Evolutionary conservation across 2,329 filamentous ascomycete genomes (phyloP).

Genomic region (Lachnellula occidentalis): DNA sequence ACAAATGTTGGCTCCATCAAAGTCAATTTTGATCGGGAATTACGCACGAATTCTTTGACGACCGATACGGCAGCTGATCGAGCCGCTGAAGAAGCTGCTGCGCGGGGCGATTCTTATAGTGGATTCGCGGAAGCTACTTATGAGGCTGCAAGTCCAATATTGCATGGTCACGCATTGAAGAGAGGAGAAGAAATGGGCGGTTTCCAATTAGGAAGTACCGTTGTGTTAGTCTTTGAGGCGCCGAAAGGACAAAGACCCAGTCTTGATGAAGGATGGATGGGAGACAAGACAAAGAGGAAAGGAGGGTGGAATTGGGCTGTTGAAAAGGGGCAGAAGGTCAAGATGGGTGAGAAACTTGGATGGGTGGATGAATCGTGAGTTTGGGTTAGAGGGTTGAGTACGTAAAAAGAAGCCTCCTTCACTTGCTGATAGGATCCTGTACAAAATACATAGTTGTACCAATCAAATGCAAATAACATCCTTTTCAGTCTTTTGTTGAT

Average conservation of each 20-base stretch:
- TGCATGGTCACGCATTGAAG: constrained; percentile 77
- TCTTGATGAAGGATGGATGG: constrained; percentile 56
- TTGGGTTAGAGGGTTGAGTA: background rate
- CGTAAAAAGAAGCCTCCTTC: background rate
- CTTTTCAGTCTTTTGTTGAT: background rate
- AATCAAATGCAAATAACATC: background rate
- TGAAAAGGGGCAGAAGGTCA: constrained; percentile 79
- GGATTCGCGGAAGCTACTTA: constrained; percentile 94
- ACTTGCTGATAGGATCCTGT: background rate
- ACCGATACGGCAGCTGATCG: constrained; percentile 89
- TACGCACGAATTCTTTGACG: constrained; percentile 85
- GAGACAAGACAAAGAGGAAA: constrained; percentile 46
- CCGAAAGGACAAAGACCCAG: constrained; percentile 57
- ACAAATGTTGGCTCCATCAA: constrained; percentile 97
- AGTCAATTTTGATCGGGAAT: constrained; percentile 92
- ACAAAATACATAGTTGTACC: background rate
- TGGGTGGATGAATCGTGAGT: constrained; percentile 52
- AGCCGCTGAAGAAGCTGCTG: constrained; percentile 73
- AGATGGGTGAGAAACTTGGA: constrained; percentile 83
- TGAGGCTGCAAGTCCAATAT: constrained; percentile 65
- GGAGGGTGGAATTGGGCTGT: constrained; percentile 82
- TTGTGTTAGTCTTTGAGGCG: constrained; percentile 95
- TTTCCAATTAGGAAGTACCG: constrained; percentile 90
- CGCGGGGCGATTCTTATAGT: constrained; percentile 74
- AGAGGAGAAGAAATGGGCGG: constrained; percentile 97